Evolutionary conservation across 768 basidiomycete genomes (phyloP), one percentile per base, ranked within the genome.

Genomic region (Boletales sp.): DNA sequence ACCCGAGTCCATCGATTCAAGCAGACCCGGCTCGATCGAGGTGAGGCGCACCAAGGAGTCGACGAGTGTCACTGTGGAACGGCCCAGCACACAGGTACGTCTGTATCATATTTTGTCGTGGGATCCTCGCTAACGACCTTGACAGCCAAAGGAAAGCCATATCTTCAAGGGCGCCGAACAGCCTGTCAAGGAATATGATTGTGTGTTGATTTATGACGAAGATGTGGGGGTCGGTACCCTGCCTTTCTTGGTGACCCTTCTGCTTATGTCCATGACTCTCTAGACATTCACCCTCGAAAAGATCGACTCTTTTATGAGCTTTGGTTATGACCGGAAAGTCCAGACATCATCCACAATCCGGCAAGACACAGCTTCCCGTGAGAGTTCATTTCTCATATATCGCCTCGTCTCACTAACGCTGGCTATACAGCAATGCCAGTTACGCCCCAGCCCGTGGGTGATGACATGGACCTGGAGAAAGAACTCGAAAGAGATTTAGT

Each of bases 201-300:
- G 89, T 55, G 80, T 90, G 8, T 73, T 92, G 36, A 84, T 91
- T 40, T 91, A 84, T 58, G 88, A 92, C 62, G 86, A 87, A 60
- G 84, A 81, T 47, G 73, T 78, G 42, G 81, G 81, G 55, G 88
- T 87, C 62, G 63, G 81, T 70, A 18, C 35, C 10, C 10, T 38
- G 40, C 36, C 34, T 34, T 38, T 43, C 38, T 43, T 32, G 17
- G 13, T 32, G 49, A 44, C 43, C 19, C 32, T 35, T 37, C 18
- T 13, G 32, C 14, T 48, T 32, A 65, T 53, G 10, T 57, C n/a
- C 24, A 50, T 36, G 30, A 37, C n/a, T 34, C 54, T 48, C 10
- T 57, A 90, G 87, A 77, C 75, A 45, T 86, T 82, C 58, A 85
- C 82, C 10, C 70, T 90, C 17, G 88, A 90, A 71, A 88, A 87